Conservation (phyloP, 108 stramenopile genomes). For the Cyclotella cryptica region DNA sequence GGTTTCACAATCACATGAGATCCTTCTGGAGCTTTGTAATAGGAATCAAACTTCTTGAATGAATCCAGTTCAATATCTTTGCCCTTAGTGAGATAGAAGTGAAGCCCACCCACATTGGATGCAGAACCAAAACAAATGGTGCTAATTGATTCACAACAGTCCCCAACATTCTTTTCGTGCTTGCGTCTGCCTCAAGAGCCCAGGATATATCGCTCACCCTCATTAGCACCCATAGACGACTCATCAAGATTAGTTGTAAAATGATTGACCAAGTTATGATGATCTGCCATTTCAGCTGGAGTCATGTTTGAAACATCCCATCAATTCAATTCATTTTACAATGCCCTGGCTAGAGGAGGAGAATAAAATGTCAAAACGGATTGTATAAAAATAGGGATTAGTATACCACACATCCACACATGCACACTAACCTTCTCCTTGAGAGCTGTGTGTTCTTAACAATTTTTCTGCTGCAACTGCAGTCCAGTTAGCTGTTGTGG, state of each 20-base stretch:
- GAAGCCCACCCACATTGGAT: slow-evolving; percentile 17
- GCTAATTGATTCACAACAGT: slow-evolving; percentile 18
- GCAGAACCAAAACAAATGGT: slow-evolving; percentile 13
- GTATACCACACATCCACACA: too few relatives aligned
- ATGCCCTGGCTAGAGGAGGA: too few relatives aligned
- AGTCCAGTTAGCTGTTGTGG: slow-evolving; percentile 31
- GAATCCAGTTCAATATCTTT: background rate
- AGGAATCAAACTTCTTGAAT: background rate
- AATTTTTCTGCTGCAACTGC: slow-evolving; percentile 23
- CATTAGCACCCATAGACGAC: background rate
- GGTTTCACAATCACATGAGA: slow-evolving; percentile 13
- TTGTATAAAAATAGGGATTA: too few relatives aligned
- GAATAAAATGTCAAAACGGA: too few relatives aligned
- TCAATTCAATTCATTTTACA: background rate
- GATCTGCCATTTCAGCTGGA: background rate
- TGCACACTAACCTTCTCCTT: background rate
- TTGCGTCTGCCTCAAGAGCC: slow-evolving; percentile 24
- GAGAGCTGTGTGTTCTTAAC: slow-evolving; percentile 4
- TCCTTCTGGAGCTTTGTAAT: background rate
- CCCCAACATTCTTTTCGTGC: slow-evolving; percentile 25
- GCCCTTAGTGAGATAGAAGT: slow-evolving; percentile 16
- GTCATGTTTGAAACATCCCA: background rate
- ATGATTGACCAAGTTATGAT: background rate
- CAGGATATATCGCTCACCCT: slow-evolving; percentile 14
- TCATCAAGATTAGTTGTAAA: background rate